phyloP scores from a whole-genome alignment of 2,329 filamentous ascomycete species.

The Trichoderma aggressivum region DNA sequence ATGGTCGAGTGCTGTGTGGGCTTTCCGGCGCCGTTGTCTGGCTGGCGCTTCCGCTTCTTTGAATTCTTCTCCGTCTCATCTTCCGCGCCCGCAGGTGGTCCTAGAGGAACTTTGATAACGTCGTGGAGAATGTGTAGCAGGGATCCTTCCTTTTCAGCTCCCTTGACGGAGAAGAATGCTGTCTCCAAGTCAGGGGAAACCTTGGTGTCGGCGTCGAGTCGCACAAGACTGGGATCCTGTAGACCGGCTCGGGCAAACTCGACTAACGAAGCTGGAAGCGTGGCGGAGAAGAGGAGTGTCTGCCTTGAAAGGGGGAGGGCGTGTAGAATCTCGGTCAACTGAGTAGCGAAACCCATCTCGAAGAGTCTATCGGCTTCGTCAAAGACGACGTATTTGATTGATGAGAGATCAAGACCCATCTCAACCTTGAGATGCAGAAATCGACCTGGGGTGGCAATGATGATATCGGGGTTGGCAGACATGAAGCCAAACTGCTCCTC shows the following conservation, averaged over 20 bases:
- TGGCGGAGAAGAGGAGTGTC: conserved; percentile 92
- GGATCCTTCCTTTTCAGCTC: conserved; percentile 89
- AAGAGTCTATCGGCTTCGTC: conserved; percentile 96
- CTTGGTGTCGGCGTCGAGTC: conserved; percentile 91
- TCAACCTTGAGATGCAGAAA: conserved; percentile 97
- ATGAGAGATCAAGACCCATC: conserved; percentile 88
- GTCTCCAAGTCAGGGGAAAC: conserved; percentile 94
- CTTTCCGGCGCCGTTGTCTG: conserved; percentile 54
- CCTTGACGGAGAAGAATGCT: conserved; percentile 91
- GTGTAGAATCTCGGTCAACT: conserved; percentile 89
- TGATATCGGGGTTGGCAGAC: conserved; percentile 91
- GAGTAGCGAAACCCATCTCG: conserved; percentile 96
- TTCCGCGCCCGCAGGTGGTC: conserved; percentile 51
- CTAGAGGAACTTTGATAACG: conserved; percentile 85
- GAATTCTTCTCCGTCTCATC: conserved; percentile 44
- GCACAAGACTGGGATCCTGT: conserved; percentile 85
- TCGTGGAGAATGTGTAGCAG: conserved; percentile 85
- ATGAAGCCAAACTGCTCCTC: conserved; percentile 94
- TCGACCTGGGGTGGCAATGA: conserved; percentile 94
- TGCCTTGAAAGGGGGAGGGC: conserved; percentile 80
- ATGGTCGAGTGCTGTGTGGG: conserved; percentile 92
- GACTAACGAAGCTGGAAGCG: conserved; percentile 86
- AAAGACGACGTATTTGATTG: conserved; percentile 91
- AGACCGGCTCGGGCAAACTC: conserved; percentile 93
- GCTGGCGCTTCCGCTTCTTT: conserved; percentile 70